Evolutionary conservation across 2,329 filamentous ascomycete genomes (phyloP).

Genomic region (Botrytis cinerea): DNA sequence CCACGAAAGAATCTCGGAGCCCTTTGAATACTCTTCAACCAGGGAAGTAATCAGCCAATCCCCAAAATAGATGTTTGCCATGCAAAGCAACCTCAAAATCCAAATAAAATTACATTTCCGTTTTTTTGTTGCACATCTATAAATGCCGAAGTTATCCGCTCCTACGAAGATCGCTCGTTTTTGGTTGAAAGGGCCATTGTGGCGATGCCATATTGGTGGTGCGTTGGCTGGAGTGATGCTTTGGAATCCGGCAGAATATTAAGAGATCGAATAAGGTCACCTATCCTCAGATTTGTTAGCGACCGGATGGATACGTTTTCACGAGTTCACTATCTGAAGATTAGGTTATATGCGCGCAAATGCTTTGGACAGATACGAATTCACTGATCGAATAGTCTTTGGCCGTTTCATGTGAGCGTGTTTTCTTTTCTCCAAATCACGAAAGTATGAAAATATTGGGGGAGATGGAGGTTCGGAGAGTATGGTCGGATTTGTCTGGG

Average conservation of each 20-base stretch:
- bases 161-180: neutral
- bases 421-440: neutral
- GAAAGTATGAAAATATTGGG: neutral
- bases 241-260: neutral
- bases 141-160: slow-evolving; percentile 20
- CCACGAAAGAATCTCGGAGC: neutral
- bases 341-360: neutral
- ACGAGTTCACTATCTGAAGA: neutral
- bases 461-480: neutral
- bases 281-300: neutral
- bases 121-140: slow-evolving; percentile 8
- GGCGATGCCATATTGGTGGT: neutral
- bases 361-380: neutral
- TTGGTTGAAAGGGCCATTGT: neutral
- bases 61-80: neutral
- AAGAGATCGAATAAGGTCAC: neutral
- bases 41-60: neutral
- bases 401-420: neutral
- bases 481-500: neutral
- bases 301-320: neutral
- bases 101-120: neutral
- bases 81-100: neutral
- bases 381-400: neutral
- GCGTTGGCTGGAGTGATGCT: neutral
- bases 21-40: neutral